Percentiles rank a stretch among this genome's conserved stretches.
Conservation (phyloP, 176 grass and related monocot genomes). For the Musa schizocarpa region DNA sequence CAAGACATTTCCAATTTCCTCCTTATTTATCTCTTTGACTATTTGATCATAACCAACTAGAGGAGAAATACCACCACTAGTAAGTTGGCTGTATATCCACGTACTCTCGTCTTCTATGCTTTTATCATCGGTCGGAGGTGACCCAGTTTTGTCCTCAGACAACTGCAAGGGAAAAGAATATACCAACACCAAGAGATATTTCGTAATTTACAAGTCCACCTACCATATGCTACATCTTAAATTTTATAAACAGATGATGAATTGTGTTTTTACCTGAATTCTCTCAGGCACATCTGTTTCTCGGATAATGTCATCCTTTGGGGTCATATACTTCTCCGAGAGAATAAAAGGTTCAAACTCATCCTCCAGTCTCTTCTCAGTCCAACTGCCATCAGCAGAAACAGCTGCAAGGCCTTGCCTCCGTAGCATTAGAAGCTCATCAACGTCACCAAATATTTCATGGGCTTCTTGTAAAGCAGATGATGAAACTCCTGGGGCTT, state of each 20-base stretch:
- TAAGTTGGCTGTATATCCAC: constrained; percentile 83
- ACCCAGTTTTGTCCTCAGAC: constrained; percentile 71
- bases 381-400: constrained; percentile 30
- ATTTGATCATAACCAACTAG: constrained; percentile 32
- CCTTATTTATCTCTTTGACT: constrained; percentile 55
- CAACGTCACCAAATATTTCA: constrained; percentile 97
- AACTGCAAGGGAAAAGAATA: constrained; percentile 30
- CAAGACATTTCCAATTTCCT: constrained; percentile 78
- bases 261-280: constrained; percentile 49
- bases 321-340: constrained; percentile 97
- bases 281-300: constrained; percentile 93
- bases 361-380: constrained; percentile 61
- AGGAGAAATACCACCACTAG: constrained; percentile 37
- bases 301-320: constrained; percentile 82
- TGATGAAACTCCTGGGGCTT: constrained; percentile 79
- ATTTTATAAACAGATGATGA: constrained; percentile 11
- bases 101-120: constrained; percentile 68
- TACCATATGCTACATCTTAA: neutral
- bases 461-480: constrained; percentile 91
- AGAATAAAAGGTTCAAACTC: constrained; percentile 98
- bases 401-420: constrained; percentile 63
- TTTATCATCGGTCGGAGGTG: constrained; percentile 39
- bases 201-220: neutral
- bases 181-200: neutral
- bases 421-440: constrained; percentile 64